phyloP scores from a whole-genome alignment of 768 basidiomycete species.

The Kwoniella shandongensis region DNA sequence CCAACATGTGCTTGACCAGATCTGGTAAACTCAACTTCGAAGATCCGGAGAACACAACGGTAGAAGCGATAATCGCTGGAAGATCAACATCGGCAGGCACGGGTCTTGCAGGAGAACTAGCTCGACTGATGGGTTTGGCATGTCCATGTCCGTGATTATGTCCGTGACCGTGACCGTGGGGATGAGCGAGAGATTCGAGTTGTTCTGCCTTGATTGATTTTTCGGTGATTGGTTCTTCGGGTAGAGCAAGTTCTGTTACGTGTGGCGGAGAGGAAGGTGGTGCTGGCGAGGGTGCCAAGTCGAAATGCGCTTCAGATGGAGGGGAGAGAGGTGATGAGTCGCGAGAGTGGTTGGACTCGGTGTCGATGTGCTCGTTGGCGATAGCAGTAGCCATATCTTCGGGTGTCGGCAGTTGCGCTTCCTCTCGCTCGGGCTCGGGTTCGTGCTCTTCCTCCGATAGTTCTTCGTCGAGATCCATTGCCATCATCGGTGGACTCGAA shows the following conservation, averaged over 20 bases:
- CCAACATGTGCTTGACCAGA: constrained; percentile 52
- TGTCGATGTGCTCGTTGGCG: too few species aligned
- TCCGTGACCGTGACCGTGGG: background rate
- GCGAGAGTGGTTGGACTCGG: constrained; percentile 9
- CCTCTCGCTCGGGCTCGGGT: background rate
- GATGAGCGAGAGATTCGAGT: constrained; percentile 5
- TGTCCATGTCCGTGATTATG: background rate
- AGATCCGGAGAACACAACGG: constrained; percentile 50
- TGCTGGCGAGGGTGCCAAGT: background rate
- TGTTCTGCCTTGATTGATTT: constrained; percentile 13
- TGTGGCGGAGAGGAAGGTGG: too few species aligned
- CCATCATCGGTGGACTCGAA: constrained; percentile 26
- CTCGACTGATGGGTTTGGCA: constrained; percentile 5
- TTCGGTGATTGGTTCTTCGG: background rate
- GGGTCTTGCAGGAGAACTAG: constrained; percentile 1
- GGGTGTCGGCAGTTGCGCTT: too few species aligned
- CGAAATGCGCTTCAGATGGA: constrained; percentile 8
- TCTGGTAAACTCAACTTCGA: constrained; percentile 48
- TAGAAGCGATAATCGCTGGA: constrained; percentile 45
- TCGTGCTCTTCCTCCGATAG: constrained; percentile 7
- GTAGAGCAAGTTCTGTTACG: constrained; percentile 1
- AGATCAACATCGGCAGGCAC: constrained; percentile 38
- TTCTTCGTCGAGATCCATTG: constrained; percentile 13
- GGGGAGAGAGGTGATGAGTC: constrained; percentile 16
- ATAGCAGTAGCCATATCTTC: too few species aligned